Percentiles rank a stretch among this genome's conserved stretches.
phyloP scores from a whole-genome alignment of 768 basidiomycete species.

The Pisolithus marmoratus region DNA sequence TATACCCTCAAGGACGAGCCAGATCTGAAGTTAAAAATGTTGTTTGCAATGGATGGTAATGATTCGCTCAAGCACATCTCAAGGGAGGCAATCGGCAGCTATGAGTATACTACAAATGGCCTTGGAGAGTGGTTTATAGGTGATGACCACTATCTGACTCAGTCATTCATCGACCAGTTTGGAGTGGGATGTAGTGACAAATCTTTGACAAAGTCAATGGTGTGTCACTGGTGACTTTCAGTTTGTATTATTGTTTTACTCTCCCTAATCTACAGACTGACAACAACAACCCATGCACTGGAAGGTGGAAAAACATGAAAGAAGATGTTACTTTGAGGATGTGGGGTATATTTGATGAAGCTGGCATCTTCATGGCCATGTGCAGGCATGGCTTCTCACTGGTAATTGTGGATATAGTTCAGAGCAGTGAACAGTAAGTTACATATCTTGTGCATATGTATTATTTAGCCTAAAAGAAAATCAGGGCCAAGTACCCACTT shows the following conservation, averaged over 20 bases:
- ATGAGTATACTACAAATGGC: too few relatives aligned
- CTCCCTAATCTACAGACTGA: too few relatives aligned
- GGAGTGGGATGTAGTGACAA: too few relatives aligned
- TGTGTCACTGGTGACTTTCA: too few relatives aligned
- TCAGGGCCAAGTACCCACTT: constrained; percentile 21
- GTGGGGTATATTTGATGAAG: constrained; percentile 2
- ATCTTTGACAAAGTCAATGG: too few relatives aligned
- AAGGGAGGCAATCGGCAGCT: too few relatives aligned
- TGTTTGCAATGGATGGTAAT: constrained; percentile 6
- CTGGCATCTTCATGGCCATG: constrained; percentile 13
- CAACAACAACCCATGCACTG: too few relatives aligned
- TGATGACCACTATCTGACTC: not conserved
- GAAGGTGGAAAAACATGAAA: too few relatives aligned
- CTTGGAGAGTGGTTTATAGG: too few relatives aligned
- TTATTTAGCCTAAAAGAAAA: not conserved
- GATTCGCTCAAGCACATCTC: too few relatives aligned
- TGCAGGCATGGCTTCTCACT: constrained; percentile 22
- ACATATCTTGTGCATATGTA: not conserved
- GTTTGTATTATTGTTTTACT: too few relatives aligned
- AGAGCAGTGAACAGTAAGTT: constrained; percentile 11
- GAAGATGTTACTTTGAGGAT: not conserved
- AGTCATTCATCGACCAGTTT: too few relatives aligned
- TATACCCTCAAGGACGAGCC: constrained; percentile 11
- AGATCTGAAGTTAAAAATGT: constrained; percentile 15
- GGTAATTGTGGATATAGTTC: constrained; percentile 17